Conservation (phyloP, 2,329 filamentous ascomycete species). For the Neofusicoccum parvum region DNA sequence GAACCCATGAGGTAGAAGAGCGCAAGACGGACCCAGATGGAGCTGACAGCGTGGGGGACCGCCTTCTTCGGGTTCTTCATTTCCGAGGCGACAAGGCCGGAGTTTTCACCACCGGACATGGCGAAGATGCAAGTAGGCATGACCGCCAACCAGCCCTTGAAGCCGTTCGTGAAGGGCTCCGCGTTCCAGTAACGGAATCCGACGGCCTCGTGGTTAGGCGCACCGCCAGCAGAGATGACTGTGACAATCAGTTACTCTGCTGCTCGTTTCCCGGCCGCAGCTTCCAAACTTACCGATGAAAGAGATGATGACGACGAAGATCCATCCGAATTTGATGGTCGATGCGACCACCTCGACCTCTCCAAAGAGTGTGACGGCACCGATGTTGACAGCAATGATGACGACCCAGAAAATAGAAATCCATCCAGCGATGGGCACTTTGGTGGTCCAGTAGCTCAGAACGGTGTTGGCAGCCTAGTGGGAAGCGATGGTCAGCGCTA, state of each 20-base stretch:
- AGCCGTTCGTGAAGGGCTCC: slow-evolving; percentile 47
- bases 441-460: slow-evolving; percentile 48
- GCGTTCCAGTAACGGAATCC: slow-evolving; percentile 52
- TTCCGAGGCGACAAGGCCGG: slow-evolving; percentile 48
- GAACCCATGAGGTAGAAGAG: slow-evolving; percentile 51
- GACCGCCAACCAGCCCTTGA: slow-evolving; percentile 43
- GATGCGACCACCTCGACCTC: slow-evolving; percentile 50
- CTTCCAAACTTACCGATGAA: slow-evolving; percentile 30
- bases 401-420: slow-evolving; percentile 49
- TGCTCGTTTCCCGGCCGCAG: no score
- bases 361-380: slow-evolving; percentile 48
- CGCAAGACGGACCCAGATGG: slow-evolving; percentile 49
- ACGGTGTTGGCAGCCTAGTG: slow-evolving; percentile 44
- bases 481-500: background rate
- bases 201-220: slow-evolving; percentile 40
- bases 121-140: slow-evolving; percentile 43
- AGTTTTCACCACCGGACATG: slow-evolving; percentile 47
- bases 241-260: background rate
- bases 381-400: slow-evolving; percentile 44
- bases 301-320: slow-evolving; percentile 52
- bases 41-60: slow-evolving; percentile 48
- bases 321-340: slow-evolving; percentile 52
- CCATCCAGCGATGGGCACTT: slow-evolving; percentile 47
- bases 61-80: slow-evolving; percentile 47
- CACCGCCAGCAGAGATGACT: slow-evolving; percentile 50